phyloP scores from a whole-genome alignment of 768 basidiomycete genomes.

The Hirschioporus abietinus region DNA sequence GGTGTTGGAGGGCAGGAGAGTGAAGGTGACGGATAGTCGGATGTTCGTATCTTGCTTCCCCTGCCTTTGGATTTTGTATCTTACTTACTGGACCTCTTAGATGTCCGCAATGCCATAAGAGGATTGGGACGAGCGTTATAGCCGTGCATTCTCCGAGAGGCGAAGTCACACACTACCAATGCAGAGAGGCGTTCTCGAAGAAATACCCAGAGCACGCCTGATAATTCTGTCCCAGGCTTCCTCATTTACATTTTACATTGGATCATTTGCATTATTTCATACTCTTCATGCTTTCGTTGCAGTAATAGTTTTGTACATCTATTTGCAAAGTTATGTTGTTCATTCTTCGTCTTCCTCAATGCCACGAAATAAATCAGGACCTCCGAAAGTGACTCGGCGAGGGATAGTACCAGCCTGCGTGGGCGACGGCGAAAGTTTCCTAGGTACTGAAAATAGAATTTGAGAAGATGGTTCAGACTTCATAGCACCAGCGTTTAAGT shows the following conservation, averaged over 20 bases:
- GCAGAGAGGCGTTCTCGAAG: conserved; percentile 73
- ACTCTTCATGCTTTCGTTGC: background rate
- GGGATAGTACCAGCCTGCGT: background rate
- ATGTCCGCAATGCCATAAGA: conserved; percentile 94
- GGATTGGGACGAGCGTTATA: conserved; percentile 88
- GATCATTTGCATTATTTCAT: background rate
- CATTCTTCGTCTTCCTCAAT: background rate
- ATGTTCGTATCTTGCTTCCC: conserved; percentile 54
- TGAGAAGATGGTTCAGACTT: background rate
- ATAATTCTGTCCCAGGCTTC: background rate
- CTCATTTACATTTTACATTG: background rate
- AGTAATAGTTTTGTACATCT: background rate
- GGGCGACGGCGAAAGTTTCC: background rate
- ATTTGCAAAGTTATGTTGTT: background rate
- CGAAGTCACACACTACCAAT: conserved; percentile 95
- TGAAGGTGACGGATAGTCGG: conserved; percentile 86
- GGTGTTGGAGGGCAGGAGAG: conserved; percentile 70
- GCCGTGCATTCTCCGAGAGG: conserved; percentile 91
- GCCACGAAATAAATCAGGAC: background rate
- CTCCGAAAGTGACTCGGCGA: background rate
- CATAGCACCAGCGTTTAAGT: background rate
- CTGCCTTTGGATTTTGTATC: background rate
- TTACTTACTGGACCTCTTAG: conserved; percentile 32
- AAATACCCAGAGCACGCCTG: background rate
- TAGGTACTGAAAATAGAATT: background rate